Evolutionary conservation across 2,329 filamentous ascomycete species (phyloP).

Genomic region (Phyllosticta citrichinensis): DNA sequence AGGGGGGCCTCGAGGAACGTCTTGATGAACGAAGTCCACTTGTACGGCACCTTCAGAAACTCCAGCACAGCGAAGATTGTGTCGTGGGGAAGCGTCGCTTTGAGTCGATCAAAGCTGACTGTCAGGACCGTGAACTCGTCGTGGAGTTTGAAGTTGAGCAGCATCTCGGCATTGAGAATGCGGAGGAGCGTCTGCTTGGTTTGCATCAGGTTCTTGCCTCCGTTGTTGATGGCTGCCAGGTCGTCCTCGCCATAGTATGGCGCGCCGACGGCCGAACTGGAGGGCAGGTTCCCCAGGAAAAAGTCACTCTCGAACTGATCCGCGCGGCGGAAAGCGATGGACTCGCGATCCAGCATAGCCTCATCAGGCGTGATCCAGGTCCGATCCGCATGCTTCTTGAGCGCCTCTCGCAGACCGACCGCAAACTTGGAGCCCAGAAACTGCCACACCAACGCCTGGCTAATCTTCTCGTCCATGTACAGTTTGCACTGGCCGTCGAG

Average conservation of each 20-base stretch:
- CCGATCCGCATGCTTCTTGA: slow-evolving; percentile 19
- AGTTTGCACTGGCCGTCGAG: slow-evolving; percentile 50
- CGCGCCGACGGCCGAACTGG: too few species aligned
- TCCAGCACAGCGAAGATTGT: slow-evolving; percentile 20
- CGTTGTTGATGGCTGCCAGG: slow-evolving; percentile 39
- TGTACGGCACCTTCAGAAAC: slow-evolving; percentile 18
- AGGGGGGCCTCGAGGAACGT: slow-evolving; percentile 46
- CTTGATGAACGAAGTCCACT: slow-evolving; percentile 21
- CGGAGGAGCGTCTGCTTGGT: slow-evolving; percentile 50
- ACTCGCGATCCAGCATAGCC: too few species aligned
- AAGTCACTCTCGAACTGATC: slow-evolving; percentile 24
- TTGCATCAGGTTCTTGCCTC: slow-evolving; percentile 34
- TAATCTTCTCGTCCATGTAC: slow-evolving; percentile 49
- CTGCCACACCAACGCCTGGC: slow-evolving; percentile 46
- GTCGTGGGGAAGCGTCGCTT: slow-evolving; percentile 19
- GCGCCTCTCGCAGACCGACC: slow-evolving; percentile 35
- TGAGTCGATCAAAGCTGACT: slow-evolving; percentile 41
- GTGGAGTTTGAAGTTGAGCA: slow-evolving; percentile 39
- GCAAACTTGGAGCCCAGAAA: slow-evolving; percentile 45
- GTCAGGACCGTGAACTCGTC: slow-evolving; percentile 44
- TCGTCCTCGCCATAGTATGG: slow-evolving; percentile 24
- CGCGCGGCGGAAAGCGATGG: too few species aligned
- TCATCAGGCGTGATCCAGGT: too few species aligned
- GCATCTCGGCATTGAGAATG: slow-evolving; percentile 45
- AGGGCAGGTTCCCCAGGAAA: slow-evolving; percentile 24